phyloP scores from a whole-genome alignment of 139 green algal species.

The Chlorella vulgaris region DNA sequence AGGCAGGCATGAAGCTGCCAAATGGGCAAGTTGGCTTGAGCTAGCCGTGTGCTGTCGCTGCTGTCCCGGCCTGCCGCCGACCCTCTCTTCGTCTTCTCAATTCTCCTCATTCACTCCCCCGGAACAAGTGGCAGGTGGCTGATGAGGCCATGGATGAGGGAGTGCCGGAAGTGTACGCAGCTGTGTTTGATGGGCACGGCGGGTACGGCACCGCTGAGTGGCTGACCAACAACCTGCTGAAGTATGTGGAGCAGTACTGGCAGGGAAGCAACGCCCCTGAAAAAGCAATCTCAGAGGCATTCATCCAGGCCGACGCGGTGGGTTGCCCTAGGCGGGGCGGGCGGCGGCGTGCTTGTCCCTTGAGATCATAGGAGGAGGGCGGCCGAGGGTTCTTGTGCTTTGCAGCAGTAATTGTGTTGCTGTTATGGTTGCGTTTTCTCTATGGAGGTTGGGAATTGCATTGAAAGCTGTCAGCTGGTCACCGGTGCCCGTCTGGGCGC shows the following conservation, averaged over 20 bases:
- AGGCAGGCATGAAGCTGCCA: no score
- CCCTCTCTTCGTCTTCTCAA: not conserved
- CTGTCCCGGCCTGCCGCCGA: not conserved
- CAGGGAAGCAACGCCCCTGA: constrained; percentile 17
- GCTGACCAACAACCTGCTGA: constrained; percentile 69
- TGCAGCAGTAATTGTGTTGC: no score
- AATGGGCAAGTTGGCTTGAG: no score
- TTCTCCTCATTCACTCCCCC: not conserved
- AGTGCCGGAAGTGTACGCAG: constrained; percentile 41
- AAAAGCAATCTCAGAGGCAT: constrained; percentile 52
- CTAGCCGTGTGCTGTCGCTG: no score
- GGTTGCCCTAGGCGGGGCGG: not conserved
- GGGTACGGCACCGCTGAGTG: constrained; percentile 77
- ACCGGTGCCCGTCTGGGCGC: not conserved
- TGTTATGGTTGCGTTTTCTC: no score
- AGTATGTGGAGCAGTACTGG: constrained; percentile 69
- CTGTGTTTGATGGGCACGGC: constrained; percentile 63
- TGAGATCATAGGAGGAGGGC: no score
- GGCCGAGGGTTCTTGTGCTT: no score
- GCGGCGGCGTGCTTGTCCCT: not conserved
- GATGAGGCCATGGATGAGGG: constrained; percentile 3
- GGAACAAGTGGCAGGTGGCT: not conserved
- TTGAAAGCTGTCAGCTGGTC: not conserved
- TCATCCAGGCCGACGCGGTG: constrained; percentile 51
- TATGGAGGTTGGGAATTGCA: no score